Evolutionary conservation across 306 rosid genomes (phyloP), one percentile per base, ranked within the genome.

Genomic region (Astragalus membranaceus): DNA sequence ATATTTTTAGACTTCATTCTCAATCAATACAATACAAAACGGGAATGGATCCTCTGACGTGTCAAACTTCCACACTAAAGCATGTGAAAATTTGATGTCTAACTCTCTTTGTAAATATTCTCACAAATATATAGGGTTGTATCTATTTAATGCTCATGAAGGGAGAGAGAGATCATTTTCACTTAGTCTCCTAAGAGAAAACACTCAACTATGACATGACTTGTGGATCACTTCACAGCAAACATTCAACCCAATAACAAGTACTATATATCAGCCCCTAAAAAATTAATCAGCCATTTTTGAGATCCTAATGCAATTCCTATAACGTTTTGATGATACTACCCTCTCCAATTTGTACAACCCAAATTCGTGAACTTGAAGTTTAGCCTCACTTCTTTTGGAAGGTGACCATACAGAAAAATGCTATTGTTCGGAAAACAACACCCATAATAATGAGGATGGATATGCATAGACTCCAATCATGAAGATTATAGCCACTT

Each of bases 401-500:
- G 77, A 91, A 86, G 59, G 80, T 79, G 17, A 94, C 59, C 96
- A 91, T 80, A 58, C 84, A 85, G 48, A 87, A 44, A 78, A 87
- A 91, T 12, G 97, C 89, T 17, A 84, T 37, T 10, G 47, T 61
- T 4, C 99, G 87, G 52, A 85, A 69, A 69, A 87, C 15, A 5
- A 87, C 17, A 26, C 99, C 99, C n/a, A 80, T 74, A 59, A 80
- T 67, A 52, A 87, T 11, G 72, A 94, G 88, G 64, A 90, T 75
- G 36, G 70, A 49, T 71, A 91, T 55, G 57, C 97, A 88, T 17
- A 84, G 84, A 63, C 67, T 77, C 99, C 97, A 88, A 72, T 91
- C 83, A 73, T 89, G 92, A 79, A 94, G 80, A 75, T 82, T 74
- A 69, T 88, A 94, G 26, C 95, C 92, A 13, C 77, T 78, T 78